Conservation (phyloP, 2,329 filamentous ascomycete species). For the Calonectria hawksworthii region DNA sequence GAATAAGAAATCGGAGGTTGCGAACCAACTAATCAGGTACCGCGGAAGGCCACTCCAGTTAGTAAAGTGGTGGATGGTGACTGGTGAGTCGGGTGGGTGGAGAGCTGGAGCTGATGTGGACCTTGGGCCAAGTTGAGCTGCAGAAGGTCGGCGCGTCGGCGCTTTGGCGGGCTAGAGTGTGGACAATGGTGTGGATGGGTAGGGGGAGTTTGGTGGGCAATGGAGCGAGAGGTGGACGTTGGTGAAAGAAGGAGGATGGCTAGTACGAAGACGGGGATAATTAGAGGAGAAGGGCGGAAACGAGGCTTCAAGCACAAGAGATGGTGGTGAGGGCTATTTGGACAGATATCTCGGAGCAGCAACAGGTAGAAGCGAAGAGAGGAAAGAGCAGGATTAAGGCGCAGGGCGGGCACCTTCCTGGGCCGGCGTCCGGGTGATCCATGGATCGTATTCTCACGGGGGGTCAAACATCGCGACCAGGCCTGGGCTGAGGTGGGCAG, state of each 20-base stretch:
- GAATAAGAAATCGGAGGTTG: constrained; percentile 36
- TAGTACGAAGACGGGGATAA: background rate
- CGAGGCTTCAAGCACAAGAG: background rate
- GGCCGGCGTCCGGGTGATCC: constrained; percentile 24
- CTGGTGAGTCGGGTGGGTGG: constrained; percentile 42
- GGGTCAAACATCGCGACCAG: constrained; percentile 1
- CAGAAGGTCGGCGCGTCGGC: constrained; percentile 19
- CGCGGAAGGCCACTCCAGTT: constrained; percentile 24
- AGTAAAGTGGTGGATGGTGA: constrained; percentile 39
- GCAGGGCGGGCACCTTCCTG: constrained; percentile 18
- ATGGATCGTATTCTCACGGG: constrained; percentile 27
- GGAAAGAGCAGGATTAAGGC: constrained; percentile 21
- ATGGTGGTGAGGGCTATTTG: constrained; percentile 22
- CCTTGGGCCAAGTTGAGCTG: constrained; percentile 32
- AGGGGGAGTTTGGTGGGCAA: constrained; percentile 8
- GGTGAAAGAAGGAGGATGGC: background rate
- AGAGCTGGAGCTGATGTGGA: constrained; percentile 50
- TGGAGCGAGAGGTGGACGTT: background rate
- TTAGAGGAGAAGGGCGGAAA: background rate
- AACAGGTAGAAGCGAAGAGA: constrained; percentile 4
- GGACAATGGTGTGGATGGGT: constrained; percentile 17
- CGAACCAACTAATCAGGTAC: constrained; percentile 28
- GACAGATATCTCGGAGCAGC: constrained; percentile 13
- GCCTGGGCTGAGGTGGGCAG: constrained; percentile 5
- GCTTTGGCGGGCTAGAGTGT: constrained; percentile 16